Conservation (phyloP, 768 basidiomycete genomes). For the Naganishia friedmannii region DNA sequence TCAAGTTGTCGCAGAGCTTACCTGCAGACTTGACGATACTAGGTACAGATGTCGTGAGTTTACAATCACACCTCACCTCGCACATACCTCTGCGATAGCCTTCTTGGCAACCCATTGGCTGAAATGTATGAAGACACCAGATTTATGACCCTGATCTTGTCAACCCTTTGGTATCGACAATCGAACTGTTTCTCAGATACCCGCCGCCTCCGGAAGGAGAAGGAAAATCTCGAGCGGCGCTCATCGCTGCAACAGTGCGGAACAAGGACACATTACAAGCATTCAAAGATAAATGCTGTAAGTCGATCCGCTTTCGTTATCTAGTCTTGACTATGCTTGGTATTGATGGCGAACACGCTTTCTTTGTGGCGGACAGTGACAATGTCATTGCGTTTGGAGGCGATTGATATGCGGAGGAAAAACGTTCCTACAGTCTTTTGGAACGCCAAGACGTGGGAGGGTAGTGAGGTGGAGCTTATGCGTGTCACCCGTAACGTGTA, state of each 20-base stretch:
- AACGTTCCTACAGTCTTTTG: conserved; percentile 27
- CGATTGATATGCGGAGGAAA: neutral
- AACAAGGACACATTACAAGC: conserved; percentile 42
- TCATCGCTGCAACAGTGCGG: conserved; percentile 48
- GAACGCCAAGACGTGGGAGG: conserved; percentile 33
- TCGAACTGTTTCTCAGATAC: conserved; percentile 34
- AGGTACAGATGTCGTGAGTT: conserved; percentile 49
- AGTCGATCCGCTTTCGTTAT: neutral
- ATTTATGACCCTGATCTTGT: conserved; percentile 51
- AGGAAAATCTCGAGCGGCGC: conserved; percentile 19
- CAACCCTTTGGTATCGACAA: conserved; percentile 38
- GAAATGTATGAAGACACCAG: conserved; percentile 28
- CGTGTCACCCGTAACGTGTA: neutral
- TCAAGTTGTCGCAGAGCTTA: conserved; percentile 8
- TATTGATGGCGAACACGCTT: too few species aligned
- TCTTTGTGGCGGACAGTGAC: neutral
- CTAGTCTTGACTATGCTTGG: too few species aligned
- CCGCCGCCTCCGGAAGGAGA: neutral
- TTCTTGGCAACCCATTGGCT: too few species aligned
- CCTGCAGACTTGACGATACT: conserved; percentile 36
- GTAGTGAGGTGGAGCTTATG: conserved; percentile 27
- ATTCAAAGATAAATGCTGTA: conserved; percentile 39
- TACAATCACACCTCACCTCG: too few species aligned
- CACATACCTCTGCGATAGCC: too few species aligned
- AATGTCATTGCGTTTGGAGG: neutral